Evolutionary conservation across 1,284 basidiomycete species (phyloP).

Genomic region (Volvariella volvacea): DNA sequence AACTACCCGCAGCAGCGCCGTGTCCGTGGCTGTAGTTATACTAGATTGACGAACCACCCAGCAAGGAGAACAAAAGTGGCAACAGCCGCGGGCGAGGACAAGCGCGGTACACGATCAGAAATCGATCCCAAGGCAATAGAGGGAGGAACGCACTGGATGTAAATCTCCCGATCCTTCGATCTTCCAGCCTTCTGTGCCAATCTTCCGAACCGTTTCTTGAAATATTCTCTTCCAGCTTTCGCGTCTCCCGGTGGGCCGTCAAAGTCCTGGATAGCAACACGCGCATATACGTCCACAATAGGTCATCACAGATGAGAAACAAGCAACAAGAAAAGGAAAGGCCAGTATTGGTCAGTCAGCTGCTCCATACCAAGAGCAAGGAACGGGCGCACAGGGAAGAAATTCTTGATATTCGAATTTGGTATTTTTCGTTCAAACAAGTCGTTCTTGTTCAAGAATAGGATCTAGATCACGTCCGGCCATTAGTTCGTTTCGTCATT

Average conservation of each 20-base stretch:
- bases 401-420: constrained; percentile 76
- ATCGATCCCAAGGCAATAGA: not conserved
- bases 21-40: constrained; percentile 92
- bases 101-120: too few relatives aligned
- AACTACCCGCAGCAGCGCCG: constrained; percentile 83
- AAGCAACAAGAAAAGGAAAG: constrained; percentile 1
- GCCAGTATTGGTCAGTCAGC: not conserved
- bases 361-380: not conserved
- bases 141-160: constrained; percentile 67
- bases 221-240: constrained; percentile 80
- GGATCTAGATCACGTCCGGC: constrained; percentile 45
- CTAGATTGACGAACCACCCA: constrained; percentile 28
- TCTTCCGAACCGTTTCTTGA: constrained; percentile 79
- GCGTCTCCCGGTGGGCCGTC: constrained; percentile 68
- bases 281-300: not conserved
- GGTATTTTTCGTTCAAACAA: constrained; percentile 80
- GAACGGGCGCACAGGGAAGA: constrained; percentile 68
- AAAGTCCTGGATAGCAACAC: constrained; percentile 67
- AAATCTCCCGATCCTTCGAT: constrained; percentile 85
- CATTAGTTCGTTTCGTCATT: too few relatives aligned
- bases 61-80: not conserved
- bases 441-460: constrained; percentile 91
- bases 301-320: not conserved
- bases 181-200: constrained; percentile 78
- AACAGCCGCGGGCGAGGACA: not conserved